Percentiles rank a stretch among this genome's conserved stretches.
Evolutionary conservation across 1,284 basidiomycete genomes (phyloP).

Genomic region (Hemileia vastatrix): DNA sequence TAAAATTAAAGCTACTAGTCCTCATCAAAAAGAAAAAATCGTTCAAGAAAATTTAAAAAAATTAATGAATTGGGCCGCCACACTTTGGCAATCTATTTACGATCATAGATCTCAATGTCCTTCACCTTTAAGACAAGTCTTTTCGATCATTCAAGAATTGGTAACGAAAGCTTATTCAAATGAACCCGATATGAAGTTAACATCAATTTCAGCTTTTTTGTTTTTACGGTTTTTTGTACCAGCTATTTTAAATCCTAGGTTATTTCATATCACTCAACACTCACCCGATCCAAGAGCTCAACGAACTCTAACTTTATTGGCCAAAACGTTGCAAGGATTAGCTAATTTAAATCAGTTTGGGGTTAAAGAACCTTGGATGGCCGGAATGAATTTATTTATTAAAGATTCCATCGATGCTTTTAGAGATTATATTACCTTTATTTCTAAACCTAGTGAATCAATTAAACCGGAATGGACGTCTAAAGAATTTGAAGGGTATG

Average conservation of each 20-base stretch:
- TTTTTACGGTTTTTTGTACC: conserved; percentile 31
- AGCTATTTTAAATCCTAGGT: conserved; percentile 11
- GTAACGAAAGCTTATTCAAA: conserved; percentile 5
- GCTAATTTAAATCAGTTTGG: conserved; percentile 58
- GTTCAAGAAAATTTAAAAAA: conserved; percentile 4
- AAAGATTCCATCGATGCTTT: conserved; percentile 57
- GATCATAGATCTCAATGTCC: conserved; percentile 18
- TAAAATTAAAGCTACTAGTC: not conserved
- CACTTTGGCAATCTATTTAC: conserved; percentile 20
- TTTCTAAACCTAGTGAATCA: conserved; percentile 23
- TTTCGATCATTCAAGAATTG: conserved; percentile 11
- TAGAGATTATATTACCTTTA: conserved; percentile 62
- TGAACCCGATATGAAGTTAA: conserved; percentile 18
- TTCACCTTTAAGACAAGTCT: conserved; percentile 4
- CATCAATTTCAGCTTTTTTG: conserved; percentile 15
- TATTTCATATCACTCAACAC: conserved; percentile 50
- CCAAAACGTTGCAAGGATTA: conserved; percentile 64
- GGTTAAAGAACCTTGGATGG: conserved; percentile 41
- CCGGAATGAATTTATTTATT: conserved; percentile 39
- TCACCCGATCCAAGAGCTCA: conserved; percentile 52
- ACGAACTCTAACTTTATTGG: conserved; percentile 73
- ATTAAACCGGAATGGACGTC: conserved; percentile 35
- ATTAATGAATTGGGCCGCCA: conserved; percentile 2
- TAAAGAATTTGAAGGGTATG: conserved; percentile 29
- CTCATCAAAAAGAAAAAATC: conserved; percentile 7